Conservation (phyloP, 2,329 filamentous ascomycete species). For the Pseudogymnoascus sp. region DNA sequence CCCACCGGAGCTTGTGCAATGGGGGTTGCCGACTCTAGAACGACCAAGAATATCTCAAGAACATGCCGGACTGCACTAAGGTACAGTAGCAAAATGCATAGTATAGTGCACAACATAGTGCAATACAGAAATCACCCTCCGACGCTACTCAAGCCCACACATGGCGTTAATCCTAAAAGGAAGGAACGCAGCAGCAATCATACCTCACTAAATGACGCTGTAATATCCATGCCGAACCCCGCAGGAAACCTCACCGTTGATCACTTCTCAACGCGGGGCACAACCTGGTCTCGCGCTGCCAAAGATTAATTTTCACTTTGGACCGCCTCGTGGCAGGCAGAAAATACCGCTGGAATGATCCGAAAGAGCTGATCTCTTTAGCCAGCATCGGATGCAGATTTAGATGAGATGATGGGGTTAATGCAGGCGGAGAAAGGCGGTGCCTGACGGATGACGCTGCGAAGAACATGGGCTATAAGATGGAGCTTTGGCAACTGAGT, state of each 20-base stretch:
- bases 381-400: not conserved
- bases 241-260: constrained; percentile 4
- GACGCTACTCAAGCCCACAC: not conserved
- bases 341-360: constrained; percentile 1
- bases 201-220: constrained; percentile 2
- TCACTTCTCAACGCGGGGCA: constrained; percentile 3
- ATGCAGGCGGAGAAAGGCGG: not conserved
- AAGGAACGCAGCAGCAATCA: not conserved
- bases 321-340: not conserved
- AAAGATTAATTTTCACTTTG: not conserved
- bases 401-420: constrained; percentile 9
- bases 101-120: not conserved
- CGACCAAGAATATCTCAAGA: not conserved
- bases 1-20: not conserved
- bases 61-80: not conserved
- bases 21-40: not conserved
- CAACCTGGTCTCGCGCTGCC: not conserved
- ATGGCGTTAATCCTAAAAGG: not conserved
- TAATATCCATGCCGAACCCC: constrained; percentile 7
- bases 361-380: constrained; percentile 1
- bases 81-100: not conserved
- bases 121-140: not conserved
- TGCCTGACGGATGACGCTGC: constrained; percentile 1
- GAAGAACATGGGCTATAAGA: not conserved
- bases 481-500: not conserved